Conservation (phyloP, 169 alveolate species). For the Eimeria praecox region DNA sequence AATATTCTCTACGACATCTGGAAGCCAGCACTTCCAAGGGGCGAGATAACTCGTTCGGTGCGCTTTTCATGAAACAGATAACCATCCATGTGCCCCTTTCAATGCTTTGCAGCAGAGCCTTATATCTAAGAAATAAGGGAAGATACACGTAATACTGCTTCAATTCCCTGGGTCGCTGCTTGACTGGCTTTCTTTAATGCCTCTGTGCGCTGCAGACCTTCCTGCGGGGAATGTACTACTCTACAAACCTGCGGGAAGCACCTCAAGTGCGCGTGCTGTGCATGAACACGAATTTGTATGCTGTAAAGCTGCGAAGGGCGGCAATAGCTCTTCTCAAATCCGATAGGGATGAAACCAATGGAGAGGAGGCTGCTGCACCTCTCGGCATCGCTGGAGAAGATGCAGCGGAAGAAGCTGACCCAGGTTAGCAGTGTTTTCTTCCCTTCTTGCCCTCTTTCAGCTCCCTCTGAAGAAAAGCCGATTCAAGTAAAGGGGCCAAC, state of each 20-base stretch:
- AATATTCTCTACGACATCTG: constrained; percentile 1
- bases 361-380: background rate
- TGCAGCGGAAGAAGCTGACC: constrained; percentile 44
- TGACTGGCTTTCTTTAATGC: background rate
- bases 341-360: background rate
- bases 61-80: background rate
- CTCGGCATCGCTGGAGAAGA: background rate
- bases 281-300: constrained; percentile 45
- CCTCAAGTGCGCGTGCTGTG: constrained; percentile 36
- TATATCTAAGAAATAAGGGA: background rate
- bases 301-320: constrained; percentile 28
- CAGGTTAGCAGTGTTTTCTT: background rate
- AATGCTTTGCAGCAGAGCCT: background rate
- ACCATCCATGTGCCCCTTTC: background rate
- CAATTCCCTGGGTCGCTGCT: background rate
- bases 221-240: constrained; percentile 41
- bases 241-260: background rate
- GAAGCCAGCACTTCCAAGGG: constrained; percentile 49
- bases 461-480: background rate
- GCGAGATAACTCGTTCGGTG: constrained; percentile 13
- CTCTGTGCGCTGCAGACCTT: constrained; percentile 23
- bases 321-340: background rate
- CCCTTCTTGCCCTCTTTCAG: background rate
- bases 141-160: no score
- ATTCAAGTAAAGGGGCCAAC: background rate